Evolutionary conservation across 345 rosid genomes (phyloP), one percentile per base, ranked within the genome.

Genomic region (Citrus hindsii): DNA sequence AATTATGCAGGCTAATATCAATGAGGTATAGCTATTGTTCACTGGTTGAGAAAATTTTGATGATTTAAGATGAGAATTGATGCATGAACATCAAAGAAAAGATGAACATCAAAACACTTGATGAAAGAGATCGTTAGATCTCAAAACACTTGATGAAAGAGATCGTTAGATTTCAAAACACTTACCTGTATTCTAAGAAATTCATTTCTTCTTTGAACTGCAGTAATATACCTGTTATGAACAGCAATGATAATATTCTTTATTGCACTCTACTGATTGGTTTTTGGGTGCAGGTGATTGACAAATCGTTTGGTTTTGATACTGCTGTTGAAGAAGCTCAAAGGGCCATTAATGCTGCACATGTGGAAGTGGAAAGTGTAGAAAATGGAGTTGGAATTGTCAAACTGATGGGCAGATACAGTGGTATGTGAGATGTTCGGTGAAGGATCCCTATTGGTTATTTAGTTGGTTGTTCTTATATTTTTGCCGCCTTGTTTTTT

Each of bases 311-410:
- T 90, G 99, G 98, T 60, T 92, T 95, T 86, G 97, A 95, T 87
- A 92, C 98, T 56, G 98, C 97, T 81, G 99, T 95, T 76, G 97
- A 95, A 86, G 99, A 93, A 87, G 99, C 98, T 60, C 98, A 95
- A 65, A 87, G 99, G 84, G 99, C 98, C 80, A 93, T 93, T 77
- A 88, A 93, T 87, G 98, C 98, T 85, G 99, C 98, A 5, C 96
- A 93, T 76, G 98, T 95, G 76, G 98, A 95, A 90, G 96, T 88
- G 51, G 98, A 93, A 84, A 92, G 99, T 83, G 94, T 91, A 79
- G 98, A 92, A 83, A 95, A 95, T 91, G 99, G 99, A 83, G 87
- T 93, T 82, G 99, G 98, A 58, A 83, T 95, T 61, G 96, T 95
- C 77, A 95, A 95, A 89, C 92, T 93, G 55, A 92, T 93, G 99